phyloP scores from a whole-genome alignment of 1,139 yeast species.

The Geotrichum restrictum region DNA sequence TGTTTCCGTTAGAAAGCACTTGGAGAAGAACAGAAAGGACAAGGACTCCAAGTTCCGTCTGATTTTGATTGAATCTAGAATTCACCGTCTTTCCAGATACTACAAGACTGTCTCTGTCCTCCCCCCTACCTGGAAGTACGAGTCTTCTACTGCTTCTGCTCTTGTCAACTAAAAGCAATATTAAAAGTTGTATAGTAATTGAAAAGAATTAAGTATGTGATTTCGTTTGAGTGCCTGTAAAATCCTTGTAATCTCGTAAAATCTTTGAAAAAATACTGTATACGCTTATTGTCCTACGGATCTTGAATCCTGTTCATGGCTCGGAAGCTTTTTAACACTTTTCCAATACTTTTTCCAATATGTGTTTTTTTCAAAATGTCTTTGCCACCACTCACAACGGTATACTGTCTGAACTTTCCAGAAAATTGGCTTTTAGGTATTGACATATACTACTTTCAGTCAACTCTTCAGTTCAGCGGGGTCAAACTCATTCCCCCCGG shows the following conservation, averaged over 20 bases:
- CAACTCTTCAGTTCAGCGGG: conserved; percentile 38
- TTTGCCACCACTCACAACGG: conserved; percentile 18
- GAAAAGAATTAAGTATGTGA: background rate
- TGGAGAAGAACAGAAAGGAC: conserved; percentile 99
- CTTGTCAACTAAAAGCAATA: conserved; percentile 70
- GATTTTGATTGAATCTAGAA: conserved; percentile 99
- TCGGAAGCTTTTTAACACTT: too few relatives aligned
- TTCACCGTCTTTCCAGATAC: conserved; percentile 99
- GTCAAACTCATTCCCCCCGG: conserved; percentile 41
- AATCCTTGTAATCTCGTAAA: too few relatives aligned
- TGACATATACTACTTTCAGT: conserved; percentile 41
- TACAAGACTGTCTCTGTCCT: conserved; percentile 98
- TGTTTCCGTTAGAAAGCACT: conserved; percentile 98
- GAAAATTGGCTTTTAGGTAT: conserved; percentile 39
- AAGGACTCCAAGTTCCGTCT: conserved; percentile 99
- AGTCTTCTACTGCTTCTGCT: conserved; percentile 99
- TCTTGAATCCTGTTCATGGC: too few relatives aligned
- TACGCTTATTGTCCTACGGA: too few relatives aligned
- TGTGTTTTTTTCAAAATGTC: too few relatives aligned
- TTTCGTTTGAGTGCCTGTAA: too few relatives aligned
- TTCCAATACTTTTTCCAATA: too few relatives aligned
- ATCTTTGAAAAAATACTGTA: too few relatives aligned
- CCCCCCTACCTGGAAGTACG: conserved; percentile 99
- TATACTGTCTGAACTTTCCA: conserved; percentile 22
- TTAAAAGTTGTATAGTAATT: conserved; percentile 1